Percentiles rank a stretch among this genome's conserved stretches.
These are phyloP conservation scores for Sarocladium kiliense DNA, from an alignment of 2,329 filamentous ascomycete species.

Conservation along the genomic window DNA sequence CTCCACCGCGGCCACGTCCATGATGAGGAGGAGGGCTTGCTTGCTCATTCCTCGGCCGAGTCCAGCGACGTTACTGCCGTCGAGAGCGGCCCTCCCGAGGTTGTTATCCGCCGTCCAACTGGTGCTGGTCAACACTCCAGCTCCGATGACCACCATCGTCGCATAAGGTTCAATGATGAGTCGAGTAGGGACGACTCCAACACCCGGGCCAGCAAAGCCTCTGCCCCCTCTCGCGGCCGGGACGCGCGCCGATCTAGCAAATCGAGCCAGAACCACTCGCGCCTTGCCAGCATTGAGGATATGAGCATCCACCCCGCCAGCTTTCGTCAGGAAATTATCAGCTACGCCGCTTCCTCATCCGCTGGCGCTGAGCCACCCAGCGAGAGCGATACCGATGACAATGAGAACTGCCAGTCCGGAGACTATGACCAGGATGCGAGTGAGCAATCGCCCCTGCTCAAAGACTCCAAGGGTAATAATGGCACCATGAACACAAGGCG, in stretches of 20 bases:
- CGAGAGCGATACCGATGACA: slow-evolving; percentile 50
- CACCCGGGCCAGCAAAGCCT: slow-evolving; percentile 22
- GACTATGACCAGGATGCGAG: slow-evolving; percentile 37
- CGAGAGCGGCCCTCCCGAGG: slow-evolving; percentile 54
- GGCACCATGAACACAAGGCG: slow-evolving; percentile 20
- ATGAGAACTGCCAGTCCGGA: slow-evolving; percentile 25
- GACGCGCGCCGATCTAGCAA: slow-evolving; percentile 40
- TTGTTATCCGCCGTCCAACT: slow-evolving; percentile 46
- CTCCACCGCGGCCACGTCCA: slow-evolving; percentile 17
- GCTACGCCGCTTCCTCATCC: slow-evolving; percentile 39
- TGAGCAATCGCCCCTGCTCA: slow-evolving; percentile 45
- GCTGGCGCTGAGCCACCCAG: slow-evolving; percentile 46
- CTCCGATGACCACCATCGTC: slow-evolving; percentile 29
- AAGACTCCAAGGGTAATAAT: slow-evolving; percentile 27
- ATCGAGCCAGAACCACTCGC: slow-evolving; percentile 43
- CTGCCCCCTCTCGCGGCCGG: slow-evolving; percentile 31
- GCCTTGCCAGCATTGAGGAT: slow-evolving; percentile 61
- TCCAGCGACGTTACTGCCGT: slow-evolving; percentile 28
- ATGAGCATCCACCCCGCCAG: slow-evolving; percentile 85
- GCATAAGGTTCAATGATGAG: slow-evolving; percentile 33
- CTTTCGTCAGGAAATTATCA: slow-evolving; percentile 89
- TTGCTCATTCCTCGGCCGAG: slow-evolving; percentile 30
- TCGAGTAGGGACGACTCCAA: slow-evolving; percentile 21
- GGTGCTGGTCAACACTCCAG: slow-evolving; percentile 19
- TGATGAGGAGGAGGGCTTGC: slow-evolving; percentile 48